Percentiles rank a stretch among this genome's conserved stretches.
Conservation (phyloP, 345 rosid species). For the Citrus inodora region DNA sequence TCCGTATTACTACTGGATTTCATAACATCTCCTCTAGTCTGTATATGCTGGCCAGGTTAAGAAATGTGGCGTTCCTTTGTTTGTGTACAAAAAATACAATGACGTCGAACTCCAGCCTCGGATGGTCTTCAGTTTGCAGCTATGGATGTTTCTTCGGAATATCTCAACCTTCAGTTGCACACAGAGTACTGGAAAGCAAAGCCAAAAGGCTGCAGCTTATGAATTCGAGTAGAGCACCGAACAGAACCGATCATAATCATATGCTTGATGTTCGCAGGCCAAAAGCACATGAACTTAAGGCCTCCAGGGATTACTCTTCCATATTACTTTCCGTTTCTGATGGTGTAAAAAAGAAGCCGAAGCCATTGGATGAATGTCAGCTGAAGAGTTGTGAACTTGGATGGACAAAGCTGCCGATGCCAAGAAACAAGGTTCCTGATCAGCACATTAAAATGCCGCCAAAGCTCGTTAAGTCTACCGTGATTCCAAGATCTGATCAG, state of each 20-base stretch:
- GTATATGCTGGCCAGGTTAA: no score
- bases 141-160: background rate
- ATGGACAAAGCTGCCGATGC: background rate
- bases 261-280: background rate
- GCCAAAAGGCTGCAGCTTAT: background rate
- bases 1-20: no score
- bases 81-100: no score
- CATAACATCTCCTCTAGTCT: no score
- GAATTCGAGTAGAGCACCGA: background rate
- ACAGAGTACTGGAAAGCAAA: background rate
- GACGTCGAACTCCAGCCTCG: background rate
- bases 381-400: background rate
- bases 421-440: background rate
- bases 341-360: no score
- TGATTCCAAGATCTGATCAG: background rate
- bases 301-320: slow-evolving; percentile 3
- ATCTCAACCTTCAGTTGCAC: slow-evolving; percentile 4
- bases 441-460: background rate
- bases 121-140: background rate
- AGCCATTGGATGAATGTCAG: background rate
- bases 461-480: background rate
- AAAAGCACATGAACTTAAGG: background rate
- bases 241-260: background rate
- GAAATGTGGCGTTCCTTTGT: no score
- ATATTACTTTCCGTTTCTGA: background rate